These are phyloP conservation scores for Puccinia triticina DNA, from an alignment of 1,284 basidiomycete genomes.

Conservation along the genomic window DNA sequence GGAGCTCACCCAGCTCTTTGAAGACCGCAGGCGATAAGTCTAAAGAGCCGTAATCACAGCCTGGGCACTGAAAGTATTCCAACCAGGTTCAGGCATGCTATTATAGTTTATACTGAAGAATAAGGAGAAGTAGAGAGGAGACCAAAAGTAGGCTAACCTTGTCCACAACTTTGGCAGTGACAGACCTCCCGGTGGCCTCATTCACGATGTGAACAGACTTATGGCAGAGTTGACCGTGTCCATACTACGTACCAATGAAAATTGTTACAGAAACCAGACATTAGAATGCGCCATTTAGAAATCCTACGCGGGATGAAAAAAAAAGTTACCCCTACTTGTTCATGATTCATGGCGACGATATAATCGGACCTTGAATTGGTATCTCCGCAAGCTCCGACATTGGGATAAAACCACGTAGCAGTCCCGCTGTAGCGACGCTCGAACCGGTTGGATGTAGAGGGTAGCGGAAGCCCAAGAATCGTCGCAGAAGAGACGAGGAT, in stretches of 20 bases:
- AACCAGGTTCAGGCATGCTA: not conserved
- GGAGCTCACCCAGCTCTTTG: constrained; percentile 35
- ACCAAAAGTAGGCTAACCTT: not conserved
- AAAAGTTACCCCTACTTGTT: constrained; percentile 21
- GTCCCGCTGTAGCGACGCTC: constrained; percentile 21
- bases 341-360: constrained; percentile 43
- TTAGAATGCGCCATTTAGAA: not conserved
- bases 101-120: too few relatives aligned
- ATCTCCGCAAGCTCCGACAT: constrained; percentile 45
- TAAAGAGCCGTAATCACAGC: constrained; percentile 29
- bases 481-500: not conserved
- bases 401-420: constrained; percentile 44
- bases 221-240: constrained; percentile 24
- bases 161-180: constrained; percentile 32
- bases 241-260: constrained; percentile 10
- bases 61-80: constrained; percentile 23
- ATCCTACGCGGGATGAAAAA: not conserved
- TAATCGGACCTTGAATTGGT: constrained; percentile 32
- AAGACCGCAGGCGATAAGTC: constrained; percentile 42
- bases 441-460: not conserved
- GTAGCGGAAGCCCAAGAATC: not conserved
- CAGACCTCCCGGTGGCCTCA: constrained; percentile 21
- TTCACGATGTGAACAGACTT: constrained; percentile 34
- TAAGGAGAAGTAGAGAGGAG: not conserved
- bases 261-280: not conserved